Evolutionary conservation across 2,329 filamentous ascomycete species (phyloP), one percentile per base, ranked within the genome.

Genomic region (Aurifilum marmelostoma): DNA sequence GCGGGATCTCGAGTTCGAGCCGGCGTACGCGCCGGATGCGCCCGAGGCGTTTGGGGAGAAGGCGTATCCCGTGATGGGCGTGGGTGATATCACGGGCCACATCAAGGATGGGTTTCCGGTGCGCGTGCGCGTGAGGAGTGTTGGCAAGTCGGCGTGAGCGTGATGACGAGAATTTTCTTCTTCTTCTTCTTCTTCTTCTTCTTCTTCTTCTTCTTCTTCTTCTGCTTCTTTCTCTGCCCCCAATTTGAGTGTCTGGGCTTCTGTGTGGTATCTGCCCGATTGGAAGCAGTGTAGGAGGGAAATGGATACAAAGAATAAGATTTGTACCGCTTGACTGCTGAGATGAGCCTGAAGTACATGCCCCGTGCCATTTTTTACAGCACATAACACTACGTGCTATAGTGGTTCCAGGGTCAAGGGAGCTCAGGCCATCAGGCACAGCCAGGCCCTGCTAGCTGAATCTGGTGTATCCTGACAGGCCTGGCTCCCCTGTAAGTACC

Each of bases 1-100:
- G 16, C 67, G 69, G 27, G 69, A 71, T 14, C 67, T 71, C 12
- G 69, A 71, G 14, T 63, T 71, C 11, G 54, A 66, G n/a, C 67
- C 66, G 8, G 63, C 64, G 21, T 70, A 67, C 56, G 16, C 52
- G 16, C 54, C 61, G 12, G 66, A 70, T 32, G 69, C 67, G n/a
- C 66, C 66, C 9, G 58, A 63, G 39, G 64, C 58, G 50, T 39
- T 66, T 60, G 69, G 69, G 0, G 69, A 70, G 16, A 59, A 63
- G 47, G 69, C 66, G 3, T 68, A 70, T 16, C 69, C 68, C 18
- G 62, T 41, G 18, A 37, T 27, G 27, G 52, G 62, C 1, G 18
- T 67, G n/a, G 61, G 61, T 3, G 66, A 70, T 18, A 56, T 70
- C 43, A 68, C 69, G 43, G 69, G 58, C 9, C 66, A 70, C 24